Conservation (phyloP, 2,329 filamentous ascomycete species). For the Westerdykella aurantiaca region DNA sequence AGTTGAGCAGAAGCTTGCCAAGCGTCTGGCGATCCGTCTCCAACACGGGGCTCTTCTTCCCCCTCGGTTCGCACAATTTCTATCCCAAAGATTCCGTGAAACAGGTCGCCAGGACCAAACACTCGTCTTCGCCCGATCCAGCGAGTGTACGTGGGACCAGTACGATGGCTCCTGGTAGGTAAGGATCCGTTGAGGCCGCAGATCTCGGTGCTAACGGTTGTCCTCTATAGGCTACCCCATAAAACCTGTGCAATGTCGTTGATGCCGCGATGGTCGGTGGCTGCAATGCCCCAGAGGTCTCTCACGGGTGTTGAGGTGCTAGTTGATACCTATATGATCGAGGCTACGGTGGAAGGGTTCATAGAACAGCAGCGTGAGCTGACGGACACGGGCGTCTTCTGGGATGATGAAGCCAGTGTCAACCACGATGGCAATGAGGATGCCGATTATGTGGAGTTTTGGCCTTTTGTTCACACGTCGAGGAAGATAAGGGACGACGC, state of each 20-base stretch:
- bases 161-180: no score
- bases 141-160: no score
- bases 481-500: slow-evolving; percentile 2
- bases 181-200: no score
- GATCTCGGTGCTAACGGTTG: no score
- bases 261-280: no score
- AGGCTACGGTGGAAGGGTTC: slow-evolving; percentile 5
- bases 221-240: no score
- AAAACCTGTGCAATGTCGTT: no score
- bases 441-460: slow-evolving; percentile 1
- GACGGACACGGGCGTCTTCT: slow-evolving; percentile 6
- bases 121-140: slow-evolving; percentile 10
- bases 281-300: no score
- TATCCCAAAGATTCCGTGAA: slow-evolving; percentile 7
- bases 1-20: slow-evolving; percentile 3
- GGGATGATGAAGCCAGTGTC: background rate
- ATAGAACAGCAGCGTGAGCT: slow-evolving; percentile 11
- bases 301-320: slow-evolving; percentile 6
- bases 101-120: background rate
- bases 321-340: slow-evolving; percentile 1
- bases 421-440: slow-evolving; percentile 7
- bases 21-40: slow-evolving; percentile 10
- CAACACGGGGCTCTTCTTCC: slow-evolving; percentile 12
- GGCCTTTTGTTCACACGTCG: background rate
- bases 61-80: slow-evolving; percentile 3